Evolutionary conservation across 2,329 filamentous ascomycete species (phyloP), one percentile per base, ranked within the genome.

Genomic region (Fusarium napiforme): DNA sequence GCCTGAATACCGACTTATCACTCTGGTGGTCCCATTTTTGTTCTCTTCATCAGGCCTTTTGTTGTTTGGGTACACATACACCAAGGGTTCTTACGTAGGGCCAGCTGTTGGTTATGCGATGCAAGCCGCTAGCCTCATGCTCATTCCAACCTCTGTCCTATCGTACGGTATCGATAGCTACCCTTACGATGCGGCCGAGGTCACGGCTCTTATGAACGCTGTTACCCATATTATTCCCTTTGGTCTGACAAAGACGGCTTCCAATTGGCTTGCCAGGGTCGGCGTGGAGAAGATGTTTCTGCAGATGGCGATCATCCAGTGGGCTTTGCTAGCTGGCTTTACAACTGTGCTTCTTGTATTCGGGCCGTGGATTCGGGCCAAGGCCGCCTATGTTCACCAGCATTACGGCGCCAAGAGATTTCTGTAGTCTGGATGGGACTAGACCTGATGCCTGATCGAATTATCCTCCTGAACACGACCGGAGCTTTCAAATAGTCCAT

Each of bases 101-200:
- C 55, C 55, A 23, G 55, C 55, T 18, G 55, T 58, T 26, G 55
- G 55, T 2, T 58, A 58, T 21, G 55, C 55, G 3, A 58, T 58
- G 55, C 55, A 58, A 42, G 30, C 40, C 5, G 55, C 55, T 5
- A 58, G 55, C 18, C 55, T 58, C 9, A 58, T 58, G 55, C 55
- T 58, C 14, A 58, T 58, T 5, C 55, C 55, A 6, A 46, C 55
- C 10, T 45, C 55, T 9, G 55, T 58, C 11, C 30, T 58, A 4
- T 58, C 55, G 1, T 58, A 58, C n/a, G 40, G 39, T 3, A 46
- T 58, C 3, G 55, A 58, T 21, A 58, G 55, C 9, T 58, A 58
- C 30, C 55, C 55, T 11, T 58, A 58, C 7, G 55, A 58, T 12
- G 28, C 55, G 18, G 40, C 55, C 2, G 55, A 58, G 30, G 55